Conservation (phyloP, 2,329 filamentous ascomycete species). For the Tolypocladium inflatum region DNA sequence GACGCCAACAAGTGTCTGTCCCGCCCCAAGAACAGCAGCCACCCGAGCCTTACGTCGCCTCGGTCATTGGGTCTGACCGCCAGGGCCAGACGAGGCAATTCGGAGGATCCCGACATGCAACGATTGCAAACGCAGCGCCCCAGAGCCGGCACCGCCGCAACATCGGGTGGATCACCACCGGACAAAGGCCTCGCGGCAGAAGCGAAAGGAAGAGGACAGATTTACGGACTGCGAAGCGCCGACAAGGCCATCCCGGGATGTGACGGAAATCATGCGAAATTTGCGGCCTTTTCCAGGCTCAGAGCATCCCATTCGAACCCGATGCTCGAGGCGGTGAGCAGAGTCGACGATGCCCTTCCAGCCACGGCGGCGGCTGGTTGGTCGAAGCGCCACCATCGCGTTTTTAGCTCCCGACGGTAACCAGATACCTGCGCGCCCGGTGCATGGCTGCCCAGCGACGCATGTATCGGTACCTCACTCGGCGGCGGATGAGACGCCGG, state of each 20-base stretch:
- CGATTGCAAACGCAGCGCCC: not conserved
- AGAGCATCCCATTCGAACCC: not conserved
- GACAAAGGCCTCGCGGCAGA: not conserved
- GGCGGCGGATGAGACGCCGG: not conserved
- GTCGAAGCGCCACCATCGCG: not conserved
- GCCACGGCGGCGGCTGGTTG: not conserved
- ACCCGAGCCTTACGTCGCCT: not conserved
- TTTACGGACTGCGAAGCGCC: not conserved
- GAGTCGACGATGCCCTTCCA: not conserved
- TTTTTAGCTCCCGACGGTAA: not conserved
- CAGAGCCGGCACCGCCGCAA: not conserved
- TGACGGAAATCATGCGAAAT: not conserved
- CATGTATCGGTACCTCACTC: constrained; percentile 17
- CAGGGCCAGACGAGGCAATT: not conserved
- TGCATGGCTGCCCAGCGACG: constrained; percentile 26
- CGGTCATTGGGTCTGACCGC: constrained; percentile 1
- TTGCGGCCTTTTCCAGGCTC: not conserved
- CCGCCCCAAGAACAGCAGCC: not conserved
- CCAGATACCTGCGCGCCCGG: constrained; percentile 15
- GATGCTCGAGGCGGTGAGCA: not conserved
- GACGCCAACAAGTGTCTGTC: not conserved
- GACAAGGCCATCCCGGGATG: not conserved
- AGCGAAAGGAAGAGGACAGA: not conserved
- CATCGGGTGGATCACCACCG: not conserved
- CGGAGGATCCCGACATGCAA: not conserved